A percentile compares a stretch with the other conserved stretches of the same genome.
phyloP scores from a whole-genome alignment of 192 early-diverging fungal species.

The Gorgonomyces haynaldii region DNA sequence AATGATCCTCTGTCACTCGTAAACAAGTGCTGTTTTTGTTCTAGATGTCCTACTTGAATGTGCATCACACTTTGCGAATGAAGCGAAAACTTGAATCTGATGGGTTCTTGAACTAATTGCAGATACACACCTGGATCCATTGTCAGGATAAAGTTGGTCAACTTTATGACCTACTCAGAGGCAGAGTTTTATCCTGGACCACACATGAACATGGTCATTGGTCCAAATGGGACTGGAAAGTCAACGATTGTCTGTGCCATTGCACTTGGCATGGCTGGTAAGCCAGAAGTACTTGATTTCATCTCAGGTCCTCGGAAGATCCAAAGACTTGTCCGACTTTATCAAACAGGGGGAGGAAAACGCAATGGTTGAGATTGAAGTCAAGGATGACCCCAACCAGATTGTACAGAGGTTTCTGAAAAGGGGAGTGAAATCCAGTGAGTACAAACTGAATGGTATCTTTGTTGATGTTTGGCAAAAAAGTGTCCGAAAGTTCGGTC shows the following conservation, averaged over 20 bases:
- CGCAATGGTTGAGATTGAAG: slow-evolving; percentile 75
- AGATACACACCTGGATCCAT: slow-evolving; percentile 49
- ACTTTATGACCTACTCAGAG: slow-evolving; percentile 93
- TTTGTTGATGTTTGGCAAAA: slow-evolving; percentile 31
- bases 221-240: slow-evolving; percentile 73
- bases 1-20: too few relatives aligned
- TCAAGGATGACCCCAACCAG: slow-evolving; percentile 36
- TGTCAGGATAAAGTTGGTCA: slow-evolving; percentile 59
- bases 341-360: slow-evolving; percentile 77
- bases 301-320: slow-evolving; percentile 64
- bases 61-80: too few relatives aligned
- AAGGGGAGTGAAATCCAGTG: slow-evolving; percentile 50
- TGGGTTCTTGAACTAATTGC: neutral
- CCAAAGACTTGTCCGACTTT: slow-evolving; percentile 81
- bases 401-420: slow-evolving; percentile 15
- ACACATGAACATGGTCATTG: slow-evolving; percentile 96
- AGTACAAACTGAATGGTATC: slow-evolving; percentile 79
- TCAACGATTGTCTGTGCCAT: slow-evolving; percentile 91
- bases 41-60: too few relatives aligned
- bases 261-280: slow-evolving; percentile 83
- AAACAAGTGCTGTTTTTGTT: too few relatives aligned
- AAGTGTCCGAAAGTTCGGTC: slow-evolving; percentile 51
- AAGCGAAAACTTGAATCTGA: too few relatives aligned
- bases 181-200: slow-evolving; percentile 81
- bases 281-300: slow-evolving; percentile 32